Base-by-base conservation (phyloP, 345 rosid species). In the Populus deltoides region DNA sequence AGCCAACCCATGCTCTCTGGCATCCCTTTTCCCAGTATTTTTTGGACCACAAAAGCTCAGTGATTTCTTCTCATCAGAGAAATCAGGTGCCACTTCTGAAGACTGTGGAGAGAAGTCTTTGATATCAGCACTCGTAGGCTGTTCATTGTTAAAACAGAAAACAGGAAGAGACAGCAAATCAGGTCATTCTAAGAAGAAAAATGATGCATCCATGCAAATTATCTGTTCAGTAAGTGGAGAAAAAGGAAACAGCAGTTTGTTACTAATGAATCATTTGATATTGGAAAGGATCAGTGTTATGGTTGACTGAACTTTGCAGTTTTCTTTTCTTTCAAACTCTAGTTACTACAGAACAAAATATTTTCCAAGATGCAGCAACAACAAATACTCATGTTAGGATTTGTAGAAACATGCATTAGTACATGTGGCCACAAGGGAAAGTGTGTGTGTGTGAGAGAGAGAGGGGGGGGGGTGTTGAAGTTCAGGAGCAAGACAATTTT, bases 21-120 rank as follows among this genome's bases (percentile, higher is more conserved):
- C 57, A 82, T 75, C 78, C 65, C 18, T 80, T 24, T 39, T 68
- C 79, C 49, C 15, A 27, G 59, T 12, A 75, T 57, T 49, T 72
- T 75, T 33, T 51, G 61, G 38, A 57, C 76, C 57, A 75, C 41
- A 31, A 31, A 27, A 20, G 66, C 66, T 71, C 39, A 49, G 43
- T 33, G 39, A 12, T 68, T 76, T 66, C 75, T 72, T 74, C 79
- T 74, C 73, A 71, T 27, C 80, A 47, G 79, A 53, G 63, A 16
- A 66, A 73, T 72, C 82, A 78, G 81, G 66, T 70, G 66, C 85
- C 45, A 47, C 33, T 68, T 65, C 77, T 66, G 73, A 62, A 57
- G 78, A 71, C 66, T 20, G 25, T n/a, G 55, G 75, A 24, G 27
- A 31, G 38, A 61, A 47, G 69, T 55, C 73, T 39, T 79, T 59